Evolutionary conservation across 2,329 filamentous ascomycete species (phyloP).

Genomic region (Pleomassaria siparia): DNA sequence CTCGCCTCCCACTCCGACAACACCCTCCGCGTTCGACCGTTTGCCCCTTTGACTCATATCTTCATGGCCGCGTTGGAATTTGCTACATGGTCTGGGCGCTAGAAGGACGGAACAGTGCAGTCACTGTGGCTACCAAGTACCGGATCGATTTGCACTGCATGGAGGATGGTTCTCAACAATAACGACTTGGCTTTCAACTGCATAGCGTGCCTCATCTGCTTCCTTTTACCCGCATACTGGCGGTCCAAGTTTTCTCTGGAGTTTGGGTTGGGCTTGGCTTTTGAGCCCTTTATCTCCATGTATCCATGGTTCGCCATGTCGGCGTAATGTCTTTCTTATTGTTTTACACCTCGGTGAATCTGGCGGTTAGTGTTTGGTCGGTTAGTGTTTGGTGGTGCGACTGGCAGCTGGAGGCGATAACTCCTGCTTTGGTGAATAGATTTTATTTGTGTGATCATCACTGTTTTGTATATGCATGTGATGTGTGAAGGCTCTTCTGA

Average conservation of each 20-base stretch:
- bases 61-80: background rate
- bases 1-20: background rate
- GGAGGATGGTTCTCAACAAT: constrained; percentile 25
- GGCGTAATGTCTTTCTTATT: constrained; percentile 24
- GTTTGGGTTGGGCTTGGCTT: constrained; percentile 9
- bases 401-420: background rate
- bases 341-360: constrained; percentile 6
- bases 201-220: constrained; percentile 38
- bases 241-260: constrained; percentile 8
- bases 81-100: background rate
- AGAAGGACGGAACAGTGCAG: background rate
- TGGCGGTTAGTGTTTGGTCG: constrained; percentile 2
- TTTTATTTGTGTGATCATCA: constrained; percentile 1
- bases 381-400: constrained; percentile 3
- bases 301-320: constrained; percentile 8
- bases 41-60: background rate
- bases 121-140: background rate
- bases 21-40: background rate
- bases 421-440: constrained; percentile 9
- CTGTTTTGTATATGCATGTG: background rate
- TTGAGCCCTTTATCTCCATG: constrained; percentile 1
- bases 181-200: constrained; percentile 31
- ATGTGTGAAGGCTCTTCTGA: background rate
- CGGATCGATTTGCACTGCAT: constrained; percentile 21
- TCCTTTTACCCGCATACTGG: constrained; percentile 25